These are phyloP conservation scores for Trametes punicea DNA, from an alignment of 768 basidiomycete species.

Conservation along the genomic window DNA sequence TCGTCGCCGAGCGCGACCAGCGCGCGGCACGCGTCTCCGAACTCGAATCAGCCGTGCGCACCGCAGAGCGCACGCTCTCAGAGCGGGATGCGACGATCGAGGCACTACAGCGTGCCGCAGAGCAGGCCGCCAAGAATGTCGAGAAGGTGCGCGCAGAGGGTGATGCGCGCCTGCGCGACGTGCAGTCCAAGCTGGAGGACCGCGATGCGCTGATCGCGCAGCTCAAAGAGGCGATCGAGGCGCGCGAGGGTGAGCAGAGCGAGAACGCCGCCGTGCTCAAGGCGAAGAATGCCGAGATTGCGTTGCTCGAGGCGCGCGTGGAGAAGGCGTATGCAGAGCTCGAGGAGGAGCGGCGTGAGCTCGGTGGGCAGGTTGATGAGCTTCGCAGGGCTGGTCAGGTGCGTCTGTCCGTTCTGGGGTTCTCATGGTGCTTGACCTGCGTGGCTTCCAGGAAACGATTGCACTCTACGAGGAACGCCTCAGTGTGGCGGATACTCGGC, in stretches of 20 bases:
- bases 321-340: constrained; percentile 44
- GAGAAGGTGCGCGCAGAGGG: constrained; percentile 46
- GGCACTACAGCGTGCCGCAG: constrained; percentile 43
- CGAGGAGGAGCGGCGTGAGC: constrained; percentile 60
- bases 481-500: constrained; percentile 60
- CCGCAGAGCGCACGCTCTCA: constrained; percentile 40
- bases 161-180: constrained; percentile 40
- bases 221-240: constrained; percentile 51
- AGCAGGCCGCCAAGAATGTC: constrained; percentile 38
- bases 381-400: constrained; percentile 88
- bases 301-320: constrained; percentile 46
- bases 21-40: constrained; percentile 38
- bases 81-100: constrained; percentile 46
- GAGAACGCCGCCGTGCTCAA: constrained; percentile 49
- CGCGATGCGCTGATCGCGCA: constrained; percentile 42
- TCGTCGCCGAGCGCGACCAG: constrained; percentile 46
- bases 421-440: not conserved
- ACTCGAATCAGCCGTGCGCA: constrained; percentile 42
- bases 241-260: constrained; percentile 47
- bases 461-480: constrained; percentile 91
- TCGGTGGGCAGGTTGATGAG: constrained; percentile 75
- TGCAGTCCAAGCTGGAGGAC: constrained; percentile 44
- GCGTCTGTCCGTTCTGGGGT: constrained; percentile 18
- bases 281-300: constrained; percentile 61
- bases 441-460: constrained; percentile 72